These are phyloP conservation scores for Chaetomidium leptoderma DNA, from an alignment of 495 filamentous ascomycete species.

Conservation along the genomic window DNA sequence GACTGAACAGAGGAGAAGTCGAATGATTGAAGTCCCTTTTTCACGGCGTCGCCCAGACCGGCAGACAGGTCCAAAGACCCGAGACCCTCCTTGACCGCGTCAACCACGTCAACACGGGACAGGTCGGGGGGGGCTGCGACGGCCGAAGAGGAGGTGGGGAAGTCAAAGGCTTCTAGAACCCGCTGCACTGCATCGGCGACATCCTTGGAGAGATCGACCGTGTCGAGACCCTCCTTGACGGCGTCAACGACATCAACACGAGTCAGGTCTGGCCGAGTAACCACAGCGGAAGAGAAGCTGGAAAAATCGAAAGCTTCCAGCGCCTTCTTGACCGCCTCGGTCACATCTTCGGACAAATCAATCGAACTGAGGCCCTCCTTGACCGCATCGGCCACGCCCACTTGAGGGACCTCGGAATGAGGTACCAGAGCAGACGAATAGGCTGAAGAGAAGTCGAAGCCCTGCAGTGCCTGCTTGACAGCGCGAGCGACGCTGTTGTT, in stretches of 20 bases:
- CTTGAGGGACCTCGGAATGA: constrained; percentile 1
- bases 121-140: constrained; percentile 12
- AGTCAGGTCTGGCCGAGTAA: constrained; percentile 17
- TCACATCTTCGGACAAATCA: constrained; percentile 21
- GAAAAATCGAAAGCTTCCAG: constrained; percentile 17
- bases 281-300: constrained; percentile 10
- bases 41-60: constrained; percentile 19
- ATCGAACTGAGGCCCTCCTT: constrained; percentile 14
- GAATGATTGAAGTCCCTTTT: constrained; percentile 24
- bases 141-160: constrained; percentile 7
- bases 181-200: constrained; percentile 24
- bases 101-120: constrained; percentile 19
- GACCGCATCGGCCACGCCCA: constrained; percentile 18
- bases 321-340: constrained; percentile 35
- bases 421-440: constrained; percentile 21
- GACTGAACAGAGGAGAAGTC: constrained; percentile 23
- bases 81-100: constrained; percentile 28
- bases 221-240: constrained; percentile 28
- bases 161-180: constrained; percentile 22
- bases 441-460: constrained; percentile 23
- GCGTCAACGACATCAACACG: constrained; percentile 26
- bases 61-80: constrained; percentile 16
- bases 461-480: constrained; percentile 21
- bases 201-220: constrained; percentile 15
- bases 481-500: constrained; percentile 16